Evolutionary conservation across 2,329 filamentous ascomycete species (phyloP).

Genomic region (Cladophialophora exuberans): DNA sequence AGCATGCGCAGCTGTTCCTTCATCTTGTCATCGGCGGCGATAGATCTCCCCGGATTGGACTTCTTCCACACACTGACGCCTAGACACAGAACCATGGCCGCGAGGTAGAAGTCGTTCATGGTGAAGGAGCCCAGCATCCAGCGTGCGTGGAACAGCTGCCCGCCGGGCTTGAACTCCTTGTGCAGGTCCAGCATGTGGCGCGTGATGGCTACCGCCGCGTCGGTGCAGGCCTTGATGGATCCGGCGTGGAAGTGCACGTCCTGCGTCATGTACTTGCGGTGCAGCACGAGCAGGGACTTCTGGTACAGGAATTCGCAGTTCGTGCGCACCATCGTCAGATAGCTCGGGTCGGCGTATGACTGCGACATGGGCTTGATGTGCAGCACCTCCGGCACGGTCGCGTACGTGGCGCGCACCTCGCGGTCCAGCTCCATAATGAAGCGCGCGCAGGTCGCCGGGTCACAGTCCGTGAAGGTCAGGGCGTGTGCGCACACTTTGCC

Average conservation of each 20-base stretch:
- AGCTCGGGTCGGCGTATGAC: constrained; percentile 53
- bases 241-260: constrained; percentile 41
- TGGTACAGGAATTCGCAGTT: constrained; percentile 57
- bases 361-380: constrained; percentile 29
- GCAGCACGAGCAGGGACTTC: constrained; percentile 57
- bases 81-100: constrained; percentile 64
- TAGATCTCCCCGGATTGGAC: constrained; percentile 12
- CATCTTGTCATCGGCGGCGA: constrained; percentile 29
- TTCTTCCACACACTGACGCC: constrained; percentile 33
- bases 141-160: constrained; percentile 54
- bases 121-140: constrained; percentile 64
- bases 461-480: constrained; percentile 33
- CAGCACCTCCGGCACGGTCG: constrained; percentile 30
- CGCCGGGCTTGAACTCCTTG: constrained; percentile 57
- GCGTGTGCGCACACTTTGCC: constrained; percentile 36
- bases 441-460: constrained; percentile 6
- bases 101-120: constrained; percentile 65
- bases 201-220: constrained; percentile 53
- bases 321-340: constrained; percentile 57
- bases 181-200: constrained; percentile 55
- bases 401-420: constrained; percentile 31
- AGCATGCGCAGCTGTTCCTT: constrained; percentile 20
- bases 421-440: constrained; percentile 34
- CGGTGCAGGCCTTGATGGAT: constrained; percentile 52
- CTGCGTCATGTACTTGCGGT: constrained; percentile 54